phyloP scores from a whole-genome alignment of 2,329 filamentous ascomycete genomes.

The Botrytis squamosa region DNA sequence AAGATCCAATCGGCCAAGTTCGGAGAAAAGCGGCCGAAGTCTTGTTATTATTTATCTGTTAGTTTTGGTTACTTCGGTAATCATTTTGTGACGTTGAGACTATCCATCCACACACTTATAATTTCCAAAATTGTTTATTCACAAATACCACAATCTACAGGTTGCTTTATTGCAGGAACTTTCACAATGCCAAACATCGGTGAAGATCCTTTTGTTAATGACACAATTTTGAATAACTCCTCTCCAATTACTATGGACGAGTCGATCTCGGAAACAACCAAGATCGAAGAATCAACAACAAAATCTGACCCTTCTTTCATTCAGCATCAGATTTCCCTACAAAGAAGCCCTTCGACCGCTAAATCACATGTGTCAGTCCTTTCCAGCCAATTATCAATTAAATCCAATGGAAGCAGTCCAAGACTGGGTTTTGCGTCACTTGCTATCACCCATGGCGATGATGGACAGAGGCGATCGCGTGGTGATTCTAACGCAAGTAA shows the following conservation, averaged over 20 bases:
- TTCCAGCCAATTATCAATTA: slow-evolving; percentile 30
- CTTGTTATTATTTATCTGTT: not conserved
- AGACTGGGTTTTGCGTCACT: slow-evolving; percentile 21
- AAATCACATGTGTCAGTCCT: slow-evolving; percentile 29
- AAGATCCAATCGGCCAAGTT: not conserved
- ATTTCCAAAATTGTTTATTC: not conserved
- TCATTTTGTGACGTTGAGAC: not conserved
- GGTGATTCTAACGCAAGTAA: slow-evolving; percentile 25
- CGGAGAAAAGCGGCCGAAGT: not conserved
- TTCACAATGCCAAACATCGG: slow-evolving; percentile 24
- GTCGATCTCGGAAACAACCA: slow-evolving; percentile 20
- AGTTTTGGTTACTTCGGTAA: slow-evolving; percentile 14
- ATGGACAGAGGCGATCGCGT: slow-evolving; percentile 22
- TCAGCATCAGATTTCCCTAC: slow-evolving; percentile 33
- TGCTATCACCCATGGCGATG: slow-evolving; percentile 20
- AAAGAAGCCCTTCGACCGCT: slow-evolving; percentile 32
- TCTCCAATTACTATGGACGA: slow-evolving; percentile 24
- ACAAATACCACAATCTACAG: slow-evolving; percentile 2
- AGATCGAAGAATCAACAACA: slow-evolving; percentile 4
- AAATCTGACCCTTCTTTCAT: slow-evolving; percentile 30
- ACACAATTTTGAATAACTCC: not conserved
- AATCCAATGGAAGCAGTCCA: slow-evolving; percentile 28
- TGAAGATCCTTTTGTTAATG: slow-evolving; percentile 14
- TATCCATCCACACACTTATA: not conserved
- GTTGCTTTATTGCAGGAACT: not conserved